Evolutionary conservation across 129 eudicot species (phyloP).

Genomic region (Erigeron canadensis): DNA sequence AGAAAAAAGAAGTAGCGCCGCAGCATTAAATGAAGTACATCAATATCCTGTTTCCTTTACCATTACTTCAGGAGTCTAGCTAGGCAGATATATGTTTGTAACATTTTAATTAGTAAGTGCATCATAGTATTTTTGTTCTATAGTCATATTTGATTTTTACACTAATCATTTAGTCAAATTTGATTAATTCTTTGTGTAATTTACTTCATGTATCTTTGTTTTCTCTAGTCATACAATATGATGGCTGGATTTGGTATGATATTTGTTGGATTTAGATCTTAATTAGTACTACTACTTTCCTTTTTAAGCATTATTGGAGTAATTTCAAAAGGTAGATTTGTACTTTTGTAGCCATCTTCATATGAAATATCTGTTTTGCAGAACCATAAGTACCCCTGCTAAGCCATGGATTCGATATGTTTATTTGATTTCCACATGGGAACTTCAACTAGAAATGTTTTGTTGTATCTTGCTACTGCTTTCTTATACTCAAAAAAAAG

Average conservation of each 20-base stretch:
- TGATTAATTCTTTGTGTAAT: constrained; percentile 31
- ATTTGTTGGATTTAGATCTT: background rate
- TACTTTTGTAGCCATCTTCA: background rate
- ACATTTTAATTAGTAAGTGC: constrained; percentile 11
- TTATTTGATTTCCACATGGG: too few species aligned
- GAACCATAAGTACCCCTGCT: background rate
- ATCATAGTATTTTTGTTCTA: constrained; percentile 20
- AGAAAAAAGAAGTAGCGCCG: constrained; percentile 12
- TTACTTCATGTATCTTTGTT: constrained; percentile 2
- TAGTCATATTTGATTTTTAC: constrained; percentile 21
- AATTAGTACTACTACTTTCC: background rate
- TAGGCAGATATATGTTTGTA: background rate
- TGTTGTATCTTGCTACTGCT: too few species aligned
- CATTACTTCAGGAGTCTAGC: constrained; percentile 44
- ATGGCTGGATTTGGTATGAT: constrained; percentile 16
- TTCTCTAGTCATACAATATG: background rate
- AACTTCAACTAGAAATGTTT: too few species aligned
- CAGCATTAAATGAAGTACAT: constrained; percentile 30
- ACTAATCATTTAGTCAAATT: background rate
- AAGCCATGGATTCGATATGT: background rate
- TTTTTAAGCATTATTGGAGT: constrained; percentile 6
- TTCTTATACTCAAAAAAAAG: background rate
- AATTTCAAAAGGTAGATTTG: background rate
- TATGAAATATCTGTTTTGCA: background rate
- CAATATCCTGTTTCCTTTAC: constrained; percentile 39